Conservation (phyloP, 106 monocot genomes). For the Dioscorea alata region DNA sequence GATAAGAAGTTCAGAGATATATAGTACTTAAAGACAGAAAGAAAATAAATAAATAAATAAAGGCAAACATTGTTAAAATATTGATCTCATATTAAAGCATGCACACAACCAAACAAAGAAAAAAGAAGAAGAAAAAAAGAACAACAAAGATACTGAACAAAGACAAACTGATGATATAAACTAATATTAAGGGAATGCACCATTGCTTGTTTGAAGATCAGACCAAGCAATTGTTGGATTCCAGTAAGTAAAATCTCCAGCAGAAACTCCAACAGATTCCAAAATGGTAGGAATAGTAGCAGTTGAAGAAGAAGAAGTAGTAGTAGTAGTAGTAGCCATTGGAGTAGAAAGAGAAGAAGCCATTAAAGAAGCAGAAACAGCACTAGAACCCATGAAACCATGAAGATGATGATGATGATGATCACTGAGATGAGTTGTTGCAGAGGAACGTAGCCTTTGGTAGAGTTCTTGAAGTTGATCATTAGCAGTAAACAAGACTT, state of each 20-base stretch:
- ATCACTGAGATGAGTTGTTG: not conserved
- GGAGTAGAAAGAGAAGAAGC: not conserved
- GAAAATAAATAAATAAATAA: too few relatives aligned
- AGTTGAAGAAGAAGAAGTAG: constrained; percentile 2
- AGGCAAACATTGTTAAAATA: too few relatives aligned
- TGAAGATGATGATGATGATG: constrained; percentile 8
- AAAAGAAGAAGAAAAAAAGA: too few relatives aligned
- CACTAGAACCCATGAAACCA: not conserved
- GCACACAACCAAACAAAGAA: too few relatives aligned
- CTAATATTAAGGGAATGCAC: constrained; percentile 15
- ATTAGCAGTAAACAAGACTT: constrained; percentile 17
- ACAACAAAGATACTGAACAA: too few relatives aligned
- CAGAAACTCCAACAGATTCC: constrained; percentile 23
- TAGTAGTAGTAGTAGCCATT: not conserved
- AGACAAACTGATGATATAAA: too few relatives aligned
- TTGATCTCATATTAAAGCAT: too few relatives aligned
- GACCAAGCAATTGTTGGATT: constrained; percentile 24
- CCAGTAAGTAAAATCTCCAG: constrained; percentile 40
- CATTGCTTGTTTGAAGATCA: constrained; percentile 26
- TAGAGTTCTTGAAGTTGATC: constrained; percentile 36
- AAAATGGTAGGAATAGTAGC: constrained; percentile 3
- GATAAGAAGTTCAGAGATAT: too few relatives aligned
- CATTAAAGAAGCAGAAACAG: not conserved
- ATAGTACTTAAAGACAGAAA: too few relatives aligned
- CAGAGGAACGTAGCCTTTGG: constrained; percentile 21